phyloP scores from a whole-genome alignment of 148 eudicot genomes.

The Camellia lanceoleosa region DNA sequence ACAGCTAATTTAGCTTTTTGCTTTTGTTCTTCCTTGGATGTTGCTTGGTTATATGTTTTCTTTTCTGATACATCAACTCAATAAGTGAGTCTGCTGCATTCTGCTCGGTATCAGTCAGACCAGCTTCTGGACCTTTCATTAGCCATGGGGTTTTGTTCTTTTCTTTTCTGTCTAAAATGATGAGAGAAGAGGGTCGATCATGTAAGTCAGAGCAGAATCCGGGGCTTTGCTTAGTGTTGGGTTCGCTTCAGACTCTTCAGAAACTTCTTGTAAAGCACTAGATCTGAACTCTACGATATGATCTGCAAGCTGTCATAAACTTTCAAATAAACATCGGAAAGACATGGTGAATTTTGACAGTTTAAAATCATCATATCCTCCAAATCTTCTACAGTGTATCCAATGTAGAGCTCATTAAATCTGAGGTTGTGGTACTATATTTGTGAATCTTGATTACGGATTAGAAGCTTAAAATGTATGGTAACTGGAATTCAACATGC shows the following conservation, averaged over 20 bases:
- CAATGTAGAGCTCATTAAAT: neutral
- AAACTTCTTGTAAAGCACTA: slow-evolving; percentile 4
- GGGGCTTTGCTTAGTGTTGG: slow-evolving; percentile 16
- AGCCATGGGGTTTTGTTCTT: neutral
- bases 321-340: slow-evolving; percentile 9
- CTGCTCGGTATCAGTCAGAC: slow-evolving; percentile 10
- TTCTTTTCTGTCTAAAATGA: slow-evolving; percentile 17
- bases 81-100: slow-evolving; percentile 14
- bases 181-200: slow-evolving; percentile 5
- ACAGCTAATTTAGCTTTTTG: slow-evolving; percentile 21
- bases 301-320: slow-evolving; percentile 21
- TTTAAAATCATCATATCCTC: neutral
- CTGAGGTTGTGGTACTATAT: no score
- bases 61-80: slow-evolving; percentile 19
- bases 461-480: neutral
- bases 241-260: slow-evolving; percentile 18
- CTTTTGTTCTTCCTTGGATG: slow-evolving; percentile 16
- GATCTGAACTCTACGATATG: neutral
- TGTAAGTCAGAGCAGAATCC: neutral
- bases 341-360: neutral
- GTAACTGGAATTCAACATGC: neutral
- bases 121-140: slow-evolving; percentile 16
- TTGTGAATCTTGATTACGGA: neutral
- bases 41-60: slow-evolving; percentile 6
- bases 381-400: neutral